A percentile compares a stretch with the other conserved stretches of the same genome.
These are phyloP conservation scores for Penicillium thymicola DNA, from an alignment of 2,329 filamentous ascomycete species.

Conservation along the genomic window DNA sequence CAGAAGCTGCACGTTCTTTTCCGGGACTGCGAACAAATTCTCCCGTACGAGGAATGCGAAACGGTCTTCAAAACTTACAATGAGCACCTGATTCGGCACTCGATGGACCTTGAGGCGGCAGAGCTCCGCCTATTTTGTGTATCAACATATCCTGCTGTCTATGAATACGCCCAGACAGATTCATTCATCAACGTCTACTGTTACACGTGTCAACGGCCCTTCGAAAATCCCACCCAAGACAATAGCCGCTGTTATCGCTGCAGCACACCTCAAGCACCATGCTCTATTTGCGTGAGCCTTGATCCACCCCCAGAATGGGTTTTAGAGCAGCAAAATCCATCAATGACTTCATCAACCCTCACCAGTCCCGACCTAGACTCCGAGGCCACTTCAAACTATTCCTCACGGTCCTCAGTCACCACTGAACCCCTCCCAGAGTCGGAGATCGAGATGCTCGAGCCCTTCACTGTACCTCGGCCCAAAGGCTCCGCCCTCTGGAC, in stretches of 20 bases:
- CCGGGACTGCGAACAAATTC: constrained; percentile 35
- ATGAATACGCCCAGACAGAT: constrained; percentile 55
- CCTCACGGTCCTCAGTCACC: constrained; percentile 42
- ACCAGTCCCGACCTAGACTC: constrained; percentile 15
- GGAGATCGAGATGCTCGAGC: constrained; percentile 27
- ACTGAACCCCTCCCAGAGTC: constrained; percentile 31
- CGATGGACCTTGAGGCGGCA: constrained; percentile 50
- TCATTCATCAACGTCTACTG: constrained; percentile 55
- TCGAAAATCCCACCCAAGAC: constrained; percentile 49
- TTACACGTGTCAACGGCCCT: constrained; percentile 55
- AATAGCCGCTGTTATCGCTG: constrained; percentile 54
- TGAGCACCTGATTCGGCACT: constrained; percentile 49
- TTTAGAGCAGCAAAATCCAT: constrained; percentile 19
- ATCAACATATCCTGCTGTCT: constrained; percentile 54
- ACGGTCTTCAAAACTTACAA: constrained; percentile 57
- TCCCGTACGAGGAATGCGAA: constrained; percentile 50
- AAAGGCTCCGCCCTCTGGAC: constrained; percentile 48
- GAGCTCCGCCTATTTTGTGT: constrained; percentile 56
- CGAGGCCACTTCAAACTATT: constrained; percentile 38
- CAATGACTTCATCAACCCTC: constrained; percentile 10
- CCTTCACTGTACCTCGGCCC: constrained; percentile 27
- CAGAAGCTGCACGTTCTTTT: constrained; percentile 42
- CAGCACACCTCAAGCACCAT: constrained; percentile 38
- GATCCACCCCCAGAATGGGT: constrained; percentile 43
- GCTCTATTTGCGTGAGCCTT: constrained; percentile 42